phyloP scores from a whole-genome alignment of 257 asterid genomes.

The Przewalskia tangutica region DNA sequence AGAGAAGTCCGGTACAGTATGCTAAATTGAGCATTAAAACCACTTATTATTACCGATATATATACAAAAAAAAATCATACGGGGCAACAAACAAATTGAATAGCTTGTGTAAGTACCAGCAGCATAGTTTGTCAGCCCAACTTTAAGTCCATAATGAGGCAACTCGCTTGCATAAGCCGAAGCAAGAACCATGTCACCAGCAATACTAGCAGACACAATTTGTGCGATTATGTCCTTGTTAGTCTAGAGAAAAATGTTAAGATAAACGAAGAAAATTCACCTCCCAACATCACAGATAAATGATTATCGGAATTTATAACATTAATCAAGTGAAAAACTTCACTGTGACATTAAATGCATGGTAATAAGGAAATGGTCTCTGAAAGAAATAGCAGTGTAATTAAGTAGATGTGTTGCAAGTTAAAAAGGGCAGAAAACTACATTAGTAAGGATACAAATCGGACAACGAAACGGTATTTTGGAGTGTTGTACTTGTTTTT shows the following conservation, averaged over 20 bases:
- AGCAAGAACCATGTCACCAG: slow-evolving; percentile 72
- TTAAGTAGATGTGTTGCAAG: not conserved
- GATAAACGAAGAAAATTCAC: slow-evolving; percentile 9
- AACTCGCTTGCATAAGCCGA: slow-evolving; percentile 78
- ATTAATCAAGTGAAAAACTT: not conserved
- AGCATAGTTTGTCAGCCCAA: slow-evolving; percentile 77
- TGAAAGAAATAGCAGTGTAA: not conserved
- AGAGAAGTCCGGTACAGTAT: slow-evolving; percentile 79
- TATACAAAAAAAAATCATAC: not conserved
- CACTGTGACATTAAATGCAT: not conserved
- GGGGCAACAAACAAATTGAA: not conserved
- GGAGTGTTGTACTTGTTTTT: slow-evolving; percentile 84
- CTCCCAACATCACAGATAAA: not conserved
- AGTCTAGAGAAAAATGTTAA: slow-evolving; percentile 40
- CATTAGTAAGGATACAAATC: slow-evolving; percentile 57
- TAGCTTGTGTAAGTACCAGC: slow-evolving; percentile 37
- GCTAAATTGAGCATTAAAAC: slow-evolving; percentile 24
- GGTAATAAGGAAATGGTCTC: not conserved
- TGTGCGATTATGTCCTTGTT: slow-evolving; percentile 65
- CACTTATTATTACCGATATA: not conserved
- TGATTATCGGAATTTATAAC: not conserved
- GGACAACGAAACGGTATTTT: slow-evolving; percentile 64
- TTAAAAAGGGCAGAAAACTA: not conserved
- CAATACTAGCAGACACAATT: slow-evolving; percentile 63
- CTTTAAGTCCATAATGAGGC: slow-evolving; percentile 69